phyloP scores from a whole-genome alignment of 1,139 yeast genomes.

The Magnusiomyces suaveolens region DNA sequence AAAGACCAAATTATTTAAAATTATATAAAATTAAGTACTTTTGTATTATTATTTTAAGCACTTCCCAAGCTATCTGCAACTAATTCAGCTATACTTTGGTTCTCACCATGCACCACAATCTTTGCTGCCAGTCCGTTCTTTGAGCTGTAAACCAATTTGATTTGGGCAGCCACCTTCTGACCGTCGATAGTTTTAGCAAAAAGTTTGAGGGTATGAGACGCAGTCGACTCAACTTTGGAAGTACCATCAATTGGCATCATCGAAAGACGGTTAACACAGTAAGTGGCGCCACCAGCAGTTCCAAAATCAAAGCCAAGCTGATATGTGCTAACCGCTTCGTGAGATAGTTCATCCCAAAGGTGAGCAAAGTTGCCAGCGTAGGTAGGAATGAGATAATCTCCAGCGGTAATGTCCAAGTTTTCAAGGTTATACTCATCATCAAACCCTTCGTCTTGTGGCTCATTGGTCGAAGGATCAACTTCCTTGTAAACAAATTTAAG shows the following conservation, averaged over 20 bases:
- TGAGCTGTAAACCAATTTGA: slow-evolving; percentile 64
- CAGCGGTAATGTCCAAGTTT: slow-evolving; percentile 62
- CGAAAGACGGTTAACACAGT: slow-evolving; percentile 36
- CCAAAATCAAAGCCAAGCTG: slow-evolving; percentile 38
- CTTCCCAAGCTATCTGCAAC: slow-evolving; percentile 27
- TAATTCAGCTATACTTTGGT: slow-evolving; percentile 28
- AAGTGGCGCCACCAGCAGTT: slow-evolving; percentile 42
- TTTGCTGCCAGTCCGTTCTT: slow-evolving; percentile 72
- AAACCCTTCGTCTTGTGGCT: slow-evolving; percentile 75
- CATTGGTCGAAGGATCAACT: slow-evolving; percentile 63
- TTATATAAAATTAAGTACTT: too few relatives aligned
- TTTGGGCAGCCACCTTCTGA: slow-evolving; percentile 54
- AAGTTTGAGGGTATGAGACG: slow-evolving; percentile 63
- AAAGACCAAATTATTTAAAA: too few relatives aligned
- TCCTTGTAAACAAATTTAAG: slow-evolving; percentile 74
- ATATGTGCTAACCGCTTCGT: slow-evolving; percentile 53
- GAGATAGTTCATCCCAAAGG: slow-evolving; percentile 62
- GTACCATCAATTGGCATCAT: slow-evolving; percentile 76
- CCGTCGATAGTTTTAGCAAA: slow-evolving; percentile 76
- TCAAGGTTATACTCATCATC: slow-evolving; percentile 91
- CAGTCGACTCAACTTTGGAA: slow-evolving; percentile 52
- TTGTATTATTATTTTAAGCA: too few relatives aligned
- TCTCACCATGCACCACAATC: slow-evolving; percentile 60
- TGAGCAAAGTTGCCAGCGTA: slow-evolving; percentile 70
- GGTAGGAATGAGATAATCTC: slow-evolving; percentile 73